Evolutionary conservation across 257 asterid species (phyloP).

Genomic region (Gardenia jasminoides): DNA sequence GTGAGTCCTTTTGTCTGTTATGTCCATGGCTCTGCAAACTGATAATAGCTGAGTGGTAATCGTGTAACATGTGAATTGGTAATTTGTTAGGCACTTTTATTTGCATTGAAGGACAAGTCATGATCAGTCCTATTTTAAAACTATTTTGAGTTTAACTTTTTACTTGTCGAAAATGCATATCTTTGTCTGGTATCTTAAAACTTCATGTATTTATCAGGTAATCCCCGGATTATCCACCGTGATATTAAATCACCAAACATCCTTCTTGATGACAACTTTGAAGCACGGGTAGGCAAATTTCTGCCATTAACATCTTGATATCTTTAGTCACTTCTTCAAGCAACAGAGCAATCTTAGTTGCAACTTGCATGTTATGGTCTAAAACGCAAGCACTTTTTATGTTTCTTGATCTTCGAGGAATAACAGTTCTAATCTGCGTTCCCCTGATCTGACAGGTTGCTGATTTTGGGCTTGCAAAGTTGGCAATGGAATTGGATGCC

Average conservation of each 20-base stretch:
- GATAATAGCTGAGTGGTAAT: not conserved
- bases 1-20: constrained; percentile 39
- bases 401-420: constrained; percentile 10
- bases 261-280: constrained; percentile 76
- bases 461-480: constrained; percentile 91
- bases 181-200: not conserved
- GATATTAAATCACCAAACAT: constrained; percentile 96
- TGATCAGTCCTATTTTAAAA: not conserved
- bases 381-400: not conserved
- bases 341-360: not conserved
- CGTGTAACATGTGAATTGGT: not conserved
- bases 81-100: not conserved
- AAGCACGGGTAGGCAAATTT: constrained; percentile 66
- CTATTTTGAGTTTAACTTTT: not conserved
- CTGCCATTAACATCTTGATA: not conserved
- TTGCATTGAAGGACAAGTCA: not conserved
- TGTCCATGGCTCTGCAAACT: not conserved
- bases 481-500: constrained; percentile 58
- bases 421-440: not conserved
- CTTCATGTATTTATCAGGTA: constrained; percentile 41
- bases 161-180: not conserved
- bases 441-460: constrained; percentile 57
- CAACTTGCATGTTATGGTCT: not conserved
- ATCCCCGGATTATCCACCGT: constrained; percentile 92
- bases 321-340: not conserved